Conservation (phyloP, 495 filamentous ascomycete species). For the Letharia lupina region DNA sequence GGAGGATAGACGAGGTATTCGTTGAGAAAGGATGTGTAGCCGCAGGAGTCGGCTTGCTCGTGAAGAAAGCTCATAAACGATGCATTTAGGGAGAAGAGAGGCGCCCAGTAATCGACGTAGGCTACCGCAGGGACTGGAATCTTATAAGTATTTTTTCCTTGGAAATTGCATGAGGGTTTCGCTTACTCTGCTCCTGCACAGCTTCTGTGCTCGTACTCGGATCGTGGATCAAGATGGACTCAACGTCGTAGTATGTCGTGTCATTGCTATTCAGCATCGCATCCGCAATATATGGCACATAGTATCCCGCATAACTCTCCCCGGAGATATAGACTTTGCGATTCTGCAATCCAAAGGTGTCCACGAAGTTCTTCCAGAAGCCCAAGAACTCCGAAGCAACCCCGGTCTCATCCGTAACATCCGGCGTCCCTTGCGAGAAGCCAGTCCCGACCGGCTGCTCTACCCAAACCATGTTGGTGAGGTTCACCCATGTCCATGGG, state of each 20-base stretch:
- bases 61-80: constrained; percentile 54
- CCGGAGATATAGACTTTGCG: constrained; percentile 62
- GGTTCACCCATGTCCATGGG: constrained; percentile 60
- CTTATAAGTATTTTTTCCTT: neutral
- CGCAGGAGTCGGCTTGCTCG: constrained; percentile 48
- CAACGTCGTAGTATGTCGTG: constrained; percentile 55
- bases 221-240: constrained; percentile 63
- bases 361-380: constrained; percentile 62
- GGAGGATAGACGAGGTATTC: constrained; percentile 63
- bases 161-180: neutral
- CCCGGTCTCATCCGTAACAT: constrained; percentile 55
- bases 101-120: constrained; percentile 53
- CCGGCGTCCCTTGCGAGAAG: constrained; percentile 53
- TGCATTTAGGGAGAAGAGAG: constrained; percentile 57
- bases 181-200: constrained; percentile 37
- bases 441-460: constrained; percentile 69
- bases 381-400: constrained; percentile 59
- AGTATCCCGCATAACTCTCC: constrained; percentile 66
- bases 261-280: constrained; percentile 66
- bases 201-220: constrained; percentile 49
- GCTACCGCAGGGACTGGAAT: constrained; percentile 47
- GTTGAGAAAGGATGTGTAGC: constrained; percentile 54
- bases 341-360: constrained; percentile 55
- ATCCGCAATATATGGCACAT: constrained; percentile 71
- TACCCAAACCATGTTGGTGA: constrained; percentile 66